A percentile compares a stretch with the other conserved stretches of the same genome.
Evolutionary conservation across 495 filamentous ascomycete species (phyloP).

Genomic region (Trichoderma gamsii): DNA sequence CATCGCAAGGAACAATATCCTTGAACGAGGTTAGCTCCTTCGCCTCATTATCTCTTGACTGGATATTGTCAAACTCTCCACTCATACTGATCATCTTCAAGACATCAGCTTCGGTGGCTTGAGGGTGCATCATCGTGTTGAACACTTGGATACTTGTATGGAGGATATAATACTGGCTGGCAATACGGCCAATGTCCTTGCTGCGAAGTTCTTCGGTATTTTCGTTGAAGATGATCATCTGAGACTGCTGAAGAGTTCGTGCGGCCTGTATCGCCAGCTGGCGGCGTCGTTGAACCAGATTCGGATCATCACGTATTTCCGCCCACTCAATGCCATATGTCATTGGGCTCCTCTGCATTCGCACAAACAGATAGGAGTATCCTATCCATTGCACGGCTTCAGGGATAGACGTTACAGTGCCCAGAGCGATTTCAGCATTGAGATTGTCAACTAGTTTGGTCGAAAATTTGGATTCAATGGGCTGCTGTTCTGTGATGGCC

Average conservation of each 20-base stretch:
- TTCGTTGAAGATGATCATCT: slow-evolving; percentile 99
- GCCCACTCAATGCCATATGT: slow-evolving; percentile 93
- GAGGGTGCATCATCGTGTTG: slow-evolving; percentile 81
- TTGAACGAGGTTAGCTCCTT: slow-evolving; percentile 59
- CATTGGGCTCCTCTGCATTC: slow-evolving; percentile 87
- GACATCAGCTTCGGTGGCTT: slow-evolving; percentile 78
- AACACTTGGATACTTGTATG: slow-evolving; percentile 92
- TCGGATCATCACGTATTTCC: slow-evolving; percentile 82
- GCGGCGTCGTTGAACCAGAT: slow-evolving; percentile 71
- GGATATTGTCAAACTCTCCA: slow-evolving; percentile 95
- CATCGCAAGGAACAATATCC: slow-evolving; percentile 62
- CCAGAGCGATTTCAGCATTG: slow-evolving; percentile 90
- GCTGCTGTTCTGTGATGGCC: slow-evolving; percentile 90
- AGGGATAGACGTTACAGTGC: slow-evolving; percentile 89
- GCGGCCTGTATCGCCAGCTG: slow-evolving; percentile 85
- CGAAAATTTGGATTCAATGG: slow-evolving; percentile 92
- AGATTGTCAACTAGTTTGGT: slow-evolving; percentile 89
- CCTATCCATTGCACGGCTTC: slow-evolving; percentile 96
- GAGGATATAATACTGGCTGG: slow-evolving; percentile 92
- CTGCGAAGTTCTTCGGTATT: slow-evolving; percentile 80
- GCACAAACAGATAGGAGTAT: slow-evolving; percentile 94
- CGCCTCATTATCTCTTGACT: slow-evolving; percentile 78
- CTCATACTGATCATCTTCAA: slow-evolving; percentile 93
- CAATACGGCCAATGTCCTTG: slow-evolving; percentile 93
- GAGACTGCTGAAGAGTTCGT: slow-evolving; percentile 73